Base-by-base conservation (phyloP, 2,329 filamentous ascomycete species). In the Septoria linicola region DNA sequence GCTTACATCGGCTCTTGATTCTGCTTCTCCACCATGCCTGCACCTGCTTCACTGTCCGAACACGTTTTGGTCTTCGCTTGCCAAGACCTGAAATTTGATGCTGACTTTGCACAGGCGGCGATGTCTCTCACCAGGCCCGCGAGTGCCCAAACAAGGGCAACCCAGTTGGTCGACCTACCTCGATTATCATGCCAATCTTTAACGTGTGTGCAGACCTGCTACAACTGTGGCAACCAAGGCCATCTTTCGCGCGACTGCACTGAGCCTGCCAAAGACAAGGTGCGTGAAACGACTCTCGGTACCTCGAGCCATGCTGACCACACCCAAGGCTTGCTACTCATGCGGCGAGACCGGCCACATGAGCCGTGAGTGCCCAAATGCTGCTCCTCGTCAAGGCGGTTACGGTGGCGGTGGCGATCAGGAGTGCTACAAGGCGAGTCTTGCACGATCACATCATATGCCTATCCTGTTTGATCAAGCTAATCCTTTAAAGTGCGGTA, bases 401-500 rank as follows among this genome's bases (percentile, higher is more conserved):
- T 73, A 73, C 63, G 74, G 73, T 60, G 76, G 73, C 60, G 72
- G 74, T 58, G 63, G 58, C 35, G 51, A 76, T 58, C 73, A 74
- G 66, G 78, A 64, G 74, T 86, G 63, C 57, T 61, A 61, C 57
- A 61, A 61, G 58, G 58, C 50, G 23, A 23, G 51, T 47, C 27
- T 21, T 13, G 23, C 36, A 10, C n/a, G 13, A 20, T 10, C 14
- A 20, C 11, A 5, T 13, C 13, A 5, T 27, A 10, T n/a, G 6
- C 6, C 17, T 27, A 6, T 40, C 11, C n/a, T 17, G 7, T 21
- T 16, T 34, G n/a, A n/a, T 8, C 17, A 87, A 95, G 76, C 55
- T 59, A 27, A 58, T 39, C 27, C 96, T 90, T 84, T 96, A 96
- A 84, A 96, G 86, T 99, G 93, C 76, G 91, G 91, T 59, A 88